Percentiles rank a stretch among this genome's conserved stretches.
Evolutionary conservation across 2,329 filamentous ascomycete genomes (phyloP).

Genomic region (Geosmithia flava): DNA sequence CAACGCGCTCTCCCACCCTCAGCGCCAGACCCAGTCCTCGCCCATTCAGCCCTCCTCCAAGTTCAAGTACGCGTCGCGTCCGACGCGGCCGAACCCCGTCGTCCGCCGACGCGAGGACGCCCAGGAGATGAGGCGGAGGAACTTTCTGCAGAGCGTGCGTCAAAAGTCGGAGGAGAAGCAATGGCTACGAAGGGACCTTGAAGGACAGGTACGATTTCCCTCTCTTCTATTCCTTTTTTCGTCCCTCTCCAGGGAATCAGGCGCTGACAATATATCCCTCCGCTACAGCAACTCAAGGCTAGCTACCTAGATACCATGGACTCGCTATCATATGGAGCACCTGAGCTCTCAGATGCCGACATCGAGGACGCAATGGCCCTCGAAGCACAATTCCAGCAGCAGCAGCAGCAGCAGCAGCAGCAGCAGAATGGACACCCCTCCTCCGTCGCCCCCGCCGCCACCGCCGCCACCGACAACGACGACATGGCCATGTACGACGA

Average conservation of each 20-base stretch:
- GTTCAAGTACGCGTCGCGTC: slow-evolving; percentile 40
- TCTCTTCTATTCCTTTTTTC: not conserved
- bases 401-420: not conserved
- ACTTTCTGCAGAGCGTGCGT: slow-evolving; percentile 58
- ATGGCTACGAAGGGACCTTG: slow-evolving; percentile 49
- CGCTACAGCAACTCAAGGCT: slow-evolving; percentile 19
- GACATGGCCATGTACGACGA: slow-evolving; percentile 38
- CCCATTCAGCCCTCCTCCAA: slow-evolving; percentile 22
- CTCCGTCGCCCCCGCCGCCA: not conserved
- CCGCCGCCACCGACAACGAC: slow-evolving; percentile 16
- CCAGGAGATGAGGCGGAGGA: slow-evolving; percentile 49
- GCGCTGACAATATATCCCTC: not conserved
- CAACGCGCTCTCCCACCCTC: slow-evolving; percentile 20
- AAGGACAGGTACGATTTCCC: slow-evolving; percentile 31
- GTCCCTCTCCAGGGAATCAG: not conserved
- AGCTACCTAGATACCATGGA: slow-evolving; percentile 18
- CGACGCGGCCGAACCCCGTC: slow-evolving; percentile 50
- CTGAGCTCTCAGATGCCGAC: slow-evolving; percentile 32
- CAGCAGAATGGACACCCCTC: too few relatives aligned
- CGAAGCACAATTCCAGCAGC: slow-evolving; percentile 4
- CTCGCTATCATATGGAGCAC: slow-evolving; percentile 20
- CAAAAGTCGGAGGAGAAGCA: slow-evolving; percentile 45
- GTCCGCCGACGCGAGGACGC: slow-evolving; percentile 47
- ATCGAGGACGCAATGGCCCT: slow-evolving; percentile 35
- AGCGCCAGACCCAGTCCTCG: slow-evolving; percentile 31